Percentiles rank a stretch among this genome's conserved stretches.
phyloP scores from a whole-genome alignment of 2,329 filamentous ascomycete genomes.

The Aspergillus bombycis region DNA sequence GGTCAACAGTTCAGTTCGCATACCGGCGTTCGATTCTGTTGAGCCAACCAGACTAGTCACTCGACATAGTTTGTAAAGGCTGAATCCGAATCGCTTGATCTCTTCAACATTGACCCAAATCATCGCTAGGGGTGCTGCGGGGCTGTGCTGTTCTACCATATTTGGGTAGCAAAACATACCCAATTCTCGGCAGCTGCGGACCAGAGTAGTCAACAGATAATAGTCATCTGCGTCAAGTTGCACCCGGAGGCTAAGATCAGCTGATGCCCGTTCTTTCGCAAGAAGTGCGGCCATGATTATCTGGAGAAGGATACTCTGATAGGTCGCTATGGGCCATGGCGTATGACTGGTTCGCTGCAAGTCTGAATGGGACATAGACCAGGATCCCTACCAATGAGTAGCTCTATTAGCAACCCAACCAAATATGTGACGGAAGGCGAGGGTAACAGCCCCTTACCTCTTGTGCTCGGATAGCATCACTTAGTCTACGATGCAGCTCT shows the following conservation, averaged over 20 bases:
- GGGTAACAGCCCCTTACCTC: no score
- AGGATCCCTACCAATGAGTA: no score
- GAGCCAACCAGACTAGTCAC: not conserved
- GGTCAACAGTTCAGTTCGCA: constrained; percentile 17
- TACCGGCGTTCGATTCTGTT: not conserved
- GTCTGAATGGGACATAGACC: constrained; percentile 12
- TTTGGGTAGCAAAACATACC: constrained; percentile 30
- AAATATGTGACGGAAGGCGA: no score
- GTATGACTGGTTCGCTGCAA: not conserved
- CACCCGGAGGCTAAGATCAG: constrained; percentile 17
- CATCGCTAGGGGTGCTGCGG: constrained; percentile 21
- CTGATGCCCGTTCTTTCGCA: constrained; percentile 8
- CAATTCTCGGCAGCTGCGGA: constrained; percentile 25
- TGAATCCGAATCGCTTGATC: constrained; percentile 31
- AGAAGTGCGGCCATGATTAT: constrained; percentile 28
- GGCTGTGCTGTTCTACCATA: constrained; percentile 24
- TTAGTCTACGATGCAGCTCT: constrained; percentile 28
- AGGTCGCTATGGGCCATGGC: constrained; percentile 32
- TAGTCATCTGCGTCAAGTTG: constrained; percentile 16
- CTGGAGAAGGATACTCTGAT: constrained; percentile 31
- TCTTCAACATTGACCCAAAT: constrained; percentile 30
- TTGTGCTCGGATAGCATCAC: constrained; percentile 29
- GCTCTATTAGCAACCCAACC: no score
- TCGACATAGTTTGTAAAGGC: constrained; percentile 29
- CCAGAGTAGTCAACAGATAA: constrained; percentile 32